Conservation (phyloP, 2,329 filamentous ascomycete genomes). For the Penicillium sp. region DNA sequence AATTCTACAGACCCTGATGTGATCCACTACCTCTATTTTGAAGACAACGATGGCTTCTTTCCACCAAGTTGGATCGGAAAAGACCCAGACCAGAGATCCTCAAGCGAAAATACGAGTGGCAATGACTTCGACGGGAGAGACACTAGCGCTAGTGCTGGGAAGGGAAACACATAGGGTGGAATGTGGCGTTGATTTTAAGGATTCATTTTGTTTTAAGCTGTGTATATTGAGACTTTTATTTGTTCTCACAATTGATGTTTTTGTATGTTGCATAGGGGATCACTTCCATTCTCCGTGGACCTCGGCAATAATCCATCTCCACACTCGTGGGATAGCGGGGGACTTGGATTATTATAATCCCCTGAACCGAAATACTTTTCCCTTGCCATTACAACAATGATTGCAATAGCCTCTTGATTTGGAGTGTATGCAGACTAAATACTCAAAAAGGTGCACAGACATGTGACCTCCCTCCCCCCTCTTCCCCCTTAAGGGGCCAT, state of each 20-base stretch:
- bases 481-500: not conserved
- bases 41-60: conserved; percentile 38
- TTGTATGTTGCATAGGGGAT: not conserved
- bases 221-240: not conserved
- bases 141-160: not conserved
- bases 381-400: no score
- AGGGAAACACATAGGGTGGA: conserved; percentile 1
- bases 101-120: conserved; percentile 9
- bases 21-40: conserved; percentile 35
- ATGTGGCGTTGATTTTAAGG: not conserved
- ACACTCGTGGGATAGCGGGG: not conserved
- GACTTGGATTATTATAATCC: not conserved
- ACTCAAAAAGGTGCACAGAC: not conserved
- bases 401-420: not conserved
- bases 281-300: not conserved
- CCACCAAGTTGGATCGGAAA: conserved; percentile 30
- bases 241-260: not conserved
- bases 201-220: not conserved
- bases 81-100: conserved; percentile 6
- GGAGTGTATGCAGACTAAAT: not conserved
- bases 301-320: conserved; percentile 1
- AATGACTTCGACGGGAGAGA: not conserved
- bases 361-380: not conserved
- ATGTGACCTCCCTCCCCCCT: not conserved
- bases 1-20: conserved; percentile 20